These are phyloP conservation scores for Diplotaxis tenuifolia DNA, from an alignment of 345 rosid species.

Conservation along the genomic window DNA sequence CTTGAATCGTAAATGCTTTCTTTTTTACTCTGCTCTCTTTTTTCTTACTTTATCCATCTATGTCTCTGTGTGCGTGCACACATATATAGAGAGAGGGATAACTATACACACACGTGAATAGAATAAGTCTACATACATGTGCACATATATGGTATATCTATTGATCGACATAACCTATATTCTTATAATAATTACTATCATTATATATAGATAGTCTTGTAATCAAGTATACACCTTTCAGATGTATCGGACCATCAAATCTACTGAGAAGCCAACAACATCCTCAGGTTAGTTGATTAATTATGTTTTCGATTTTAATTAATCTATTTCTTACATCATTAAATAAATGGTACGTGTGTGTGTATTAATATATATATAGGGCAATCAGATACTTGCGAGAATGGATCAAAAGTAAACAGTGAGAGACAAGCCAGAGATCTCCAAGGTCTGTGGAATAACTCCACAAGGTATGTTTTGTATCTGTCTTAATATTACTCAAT, in stretches of 20 bases:
- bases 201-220: neutral
- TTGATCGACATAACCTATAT: conserved; percentile 8
- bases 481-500: neutral
- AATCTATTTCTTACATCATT: neutral
- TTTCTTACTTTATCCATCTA: conserved; percentile 36
- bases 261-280: conserved; percentile 36
- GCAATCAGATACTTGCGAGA: conserved; percentile 69
- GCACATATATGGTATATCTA: neutral
- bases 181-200: neutral
- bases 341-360: neutral
- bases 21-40: conserved; percentile 26
- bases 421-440: conserved; percentile 18
- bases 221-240: conserved; percentile 25
- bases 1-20: conserved; percentile 42
- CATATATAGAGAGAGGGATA: neutral
- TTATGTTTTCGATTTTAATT: neutral
- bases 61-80: conserved; percentile 34
- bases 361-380: conserved; percentile 34
- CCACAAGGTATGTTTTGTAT: conserved; percentile 37
- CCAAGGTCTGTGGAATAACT: conserved; percentile 35
- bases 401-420: conserved; percentile 64
- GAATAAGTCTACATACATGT: conserved; percentile 4
- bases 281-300: conserved; percentile 36
- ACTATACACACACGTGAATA: conserved; percentile 33
- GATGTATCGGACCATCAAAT: conserved; percentile 43